Conservation (phyloP, 306 rosid species). For the Sechiopsis laciniata region DNA sequence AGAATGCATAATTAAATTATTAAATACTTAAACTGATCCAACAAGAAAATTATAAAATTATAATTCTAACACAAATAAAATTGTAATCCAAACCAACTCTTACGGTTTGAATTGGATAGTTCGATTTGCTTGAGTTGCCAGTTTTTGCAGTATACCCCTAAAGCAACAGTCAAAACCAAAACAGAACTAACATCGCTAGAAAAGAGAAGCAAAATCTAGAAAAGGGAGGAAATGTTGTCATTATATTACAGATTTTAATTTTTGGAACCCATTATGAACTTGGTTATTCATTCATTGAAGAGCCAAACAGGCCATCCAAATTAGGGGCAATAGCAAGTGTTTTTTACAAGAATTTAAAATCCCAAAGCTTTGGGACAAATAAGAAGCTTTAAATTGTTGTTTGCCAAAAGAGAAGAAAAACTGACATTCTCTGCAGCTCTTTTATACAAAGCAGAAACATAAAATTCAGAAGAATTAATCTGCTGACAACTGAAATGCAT, state of each 20-base stretch:
- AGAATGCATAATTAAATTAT: no score
- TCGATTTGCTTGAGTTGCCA: no score
- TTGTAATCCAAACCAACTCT: no score
- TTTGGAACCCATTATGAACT: neutral
- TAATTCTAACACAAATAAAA: no score
- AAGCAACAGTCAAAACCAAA: no score
- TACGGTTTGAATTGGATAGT: no score
- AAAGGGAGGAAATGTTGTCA: neutral
- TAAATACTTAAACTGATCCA: no score
- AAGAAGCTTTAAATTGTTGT: conserved; percentile 52
- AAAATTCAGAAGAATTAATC: conserved; percentile 42
- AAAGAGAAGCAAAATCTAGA: no score
- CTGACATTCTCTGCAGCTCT: conserved; percentile 54
- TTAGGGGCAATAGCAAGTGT: conserved; percentile 27
- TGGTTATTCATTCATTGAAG: conserved; percentile 34
- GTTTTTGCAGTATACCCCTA: no score
- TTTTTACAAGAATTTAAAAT: conserved; percentile 34
- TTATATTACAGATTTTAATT: neutral
- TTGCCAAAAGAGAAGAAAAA: conserved; percentile 32
- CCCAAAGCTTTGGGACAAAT: conserved; percentile 35
- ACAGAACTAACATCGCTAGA: no score
- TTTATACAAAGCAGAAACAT: conserved; percentile 66
- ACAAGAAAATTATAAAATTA: no score
- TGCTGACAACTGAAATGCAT: conserved; percentile 48
- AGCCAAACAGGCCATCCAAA: conserved; percentile 32